Evolutionary conservation across 2,329 filamentous ascomycete genomes (phyloP).

Genomic region (Fusarium concolor): DNA sequence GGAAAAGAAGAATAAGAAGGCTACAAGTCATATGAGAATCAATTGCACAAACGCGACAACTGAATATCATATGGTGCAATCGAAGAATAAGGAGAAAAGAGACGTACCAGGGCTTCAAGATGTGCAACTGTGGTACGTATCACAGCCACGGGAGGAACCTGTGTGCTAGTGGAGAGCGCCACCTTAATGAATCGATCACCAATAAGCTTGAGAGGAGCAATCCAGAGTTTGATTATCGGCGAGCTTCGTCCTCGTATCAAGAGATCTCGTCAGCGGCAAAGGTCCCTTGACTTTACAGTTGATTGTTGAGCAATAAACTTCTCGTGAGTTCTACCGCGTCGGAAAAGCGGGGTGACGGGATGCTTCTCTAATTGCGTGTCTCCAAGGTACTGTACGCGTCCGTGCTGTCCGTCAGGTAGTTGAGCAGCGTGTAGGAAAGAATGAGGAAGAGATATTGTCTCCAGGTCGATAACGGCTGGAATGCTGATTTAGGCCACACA

Average conservation of each 20-base stretch:
- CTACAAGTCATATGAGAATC: background rate
- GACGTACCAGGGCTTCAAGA: conserved; percentile 30
- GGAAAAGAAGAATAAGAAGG: background rate
- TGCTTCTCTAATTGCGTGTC: conserved; percentile 1
- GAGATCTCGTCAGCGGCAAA: conserved; percentile 26
- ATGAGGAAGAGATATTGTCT: conserved; percentile 35
- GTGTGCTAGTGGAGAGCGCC: conserved; percentile 32
- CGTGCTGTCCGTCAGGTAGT: conserved; percentile 3
- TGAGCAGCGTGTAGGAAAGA: conserved; percentile 14
- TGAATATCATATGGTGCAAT: background rate
- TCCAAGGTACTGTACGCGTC: conserved; percentile 13
- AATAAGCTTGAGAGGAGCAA: conserved; percentile 32
- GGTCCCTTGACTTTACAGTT: conserved; percentile 9
- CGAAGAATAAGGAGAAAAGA: conserved; percentile 7
- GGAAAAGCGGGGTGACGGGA: conserved; percentile 21
- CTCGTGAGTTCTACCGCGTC: conserved; percentile 8
- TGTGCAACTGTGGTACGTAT: conserved; percentile 39
- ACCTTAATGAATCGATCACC: conserved; percentile 41
- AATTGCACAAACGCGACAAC: conserved; percentile 4
- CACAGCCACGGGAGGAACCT: conserved; percentile 36
- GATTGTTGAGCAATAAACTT: conserved; percentile 8
- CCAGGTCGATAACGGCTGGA: conserved; percentile 41
- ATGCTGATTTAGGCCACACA: conserved; percentile 35
- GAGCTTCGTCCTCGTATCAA: conserved; percentile 34
- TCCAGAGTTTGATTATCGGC: conserved; percentile 40